Evolutionary conservation across 2,329 filamentous ascomycete species (phyloP), one percentile per base, ranked within the genome.

Genomic region (Claviceps fusiformis): DNA sequence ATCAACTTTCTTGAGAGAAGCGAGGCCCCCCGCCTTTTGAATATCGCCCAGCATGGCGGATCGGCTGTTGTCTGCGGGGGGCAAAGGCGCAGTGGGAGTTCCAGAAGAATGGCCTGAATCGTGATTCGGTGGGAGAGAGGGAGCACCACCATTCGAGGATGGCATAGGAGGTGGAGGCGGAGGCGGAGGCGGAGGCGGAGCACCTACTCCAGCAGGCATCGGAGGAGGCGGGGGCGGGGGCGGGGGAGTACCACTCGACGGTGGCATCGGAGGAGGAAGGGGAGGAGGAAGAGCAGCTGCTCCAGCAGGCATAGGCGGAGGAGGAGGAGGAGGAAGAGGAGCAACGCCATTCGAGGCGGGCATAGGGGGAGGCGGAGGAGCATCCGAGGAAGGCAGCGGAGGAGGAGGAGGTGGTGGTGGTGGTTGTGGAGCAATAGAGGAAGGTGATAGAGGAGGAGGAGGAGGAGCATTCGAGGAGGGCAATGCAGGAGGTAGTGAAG

Each of bases 1-100:
- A 59, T 86, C 82, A 37, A 92, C 86, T 71, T 91, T 92, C 71
- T 85, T 89, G 63, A 93, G 75, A 27, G 82, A 73, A 29, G 73
- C 79, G 58, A 86, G 81, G 57, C 83, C 83, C 46, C 83, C 83
- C 15, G 82, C 80, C 52, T 81, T 81, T 59, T 87, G 83, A 59
- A 93, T 93, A 64, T 85, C 81, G 48, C 82, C 85, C 60, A 87
- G 73, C 65, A 89, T 71, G 54, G 81, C 86, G 59, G 75, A 74
- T 62, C 79, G 83, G 57, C 70, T 70, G 53, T 69, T 59, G 43
- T 76, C 75, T 11, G 68, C 70, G 11, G 68, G 58, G 3, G 76
- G 72, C 15, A 74, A 60, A 3, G 69, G 59, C 50, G 65, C 73
- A 64, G 73, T 69, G 2, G 81, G 77, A 1, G 74, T 73, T 31